These are phyloP conservation scores for Xylaria nigripes DNA, from an alignment of 495 filamentous ascomycete species.

Conservation along the genomic window DNA sequence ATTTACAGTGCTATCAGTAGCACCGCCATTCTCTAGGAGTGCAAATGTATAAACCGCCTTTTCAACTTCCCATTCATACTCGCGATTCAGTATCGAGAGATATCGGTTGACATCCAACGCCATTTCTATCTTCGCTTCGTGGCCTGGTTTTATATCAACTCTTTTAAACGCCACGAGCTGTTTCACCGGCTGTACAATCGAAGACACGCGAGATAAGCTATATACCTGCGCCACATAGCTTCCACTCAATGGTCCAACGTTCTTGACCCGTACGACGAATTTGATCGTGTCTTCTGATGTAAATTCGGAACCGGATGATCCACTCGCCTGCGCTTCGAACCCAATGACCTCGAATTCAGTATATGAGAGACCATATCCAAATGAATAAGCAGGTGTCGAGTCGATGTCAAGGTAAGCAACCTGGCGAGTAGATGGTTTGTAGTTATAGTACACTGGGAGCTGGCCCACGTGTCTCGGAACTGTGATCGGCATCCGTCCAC, in stretches of 20 bases:
- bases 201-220: slow-evolving; percentile 28
- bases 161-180: slow-evolving; percentile 35
- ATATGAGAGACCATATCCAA: slow-evolving; percentile 36
- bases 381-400: slow-evolving; percentile 26
- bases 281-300: slow-evolving; percentile 19
- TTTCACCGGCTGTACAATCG: slow-evolving; percentile 32
- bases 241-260: slow-evolving; percentile 25
- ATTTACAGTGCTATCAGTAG: slow-evolving; percentile 22
- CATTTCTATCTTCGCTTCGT: slow-evolving; percentile 18
- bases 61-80: slow-evolving; percentile 34
- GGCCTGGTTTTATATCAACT: slow-evolving; percentile 26
- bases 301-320: slow-evolving; percentile 19
- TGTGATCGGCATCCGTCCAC: slow-evolving; percentile 33
- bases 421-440: slow-evolving; percentile 25
- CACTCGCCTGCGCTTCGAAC: slow-evolving; percentile 13
- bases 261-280: slow-evolving; percentile 28
- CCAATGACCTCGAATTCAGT: slow-evolving; percentile 26
- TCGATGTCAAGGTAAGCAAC: slow-evolving; percentile 27
- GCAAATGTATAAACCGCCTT: slow-evolving; percentile 36
- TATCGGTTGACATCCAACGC: slow-evolving; percentile 33
- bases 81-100: slow-evolving; percentile 31
- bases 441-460: slow-evolving; percentile 35
- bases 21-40: slow-evolving; percentile 31
- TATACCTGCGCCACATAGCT: slow-evolving; percentile 37
- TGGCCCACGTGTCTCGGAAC: slow-evolving; percentile 31